These are phyloP conservation scores for Camelina neglecta DNA, from an alignment of 345 rosid species.

Conservation along the genomic window DNA sequence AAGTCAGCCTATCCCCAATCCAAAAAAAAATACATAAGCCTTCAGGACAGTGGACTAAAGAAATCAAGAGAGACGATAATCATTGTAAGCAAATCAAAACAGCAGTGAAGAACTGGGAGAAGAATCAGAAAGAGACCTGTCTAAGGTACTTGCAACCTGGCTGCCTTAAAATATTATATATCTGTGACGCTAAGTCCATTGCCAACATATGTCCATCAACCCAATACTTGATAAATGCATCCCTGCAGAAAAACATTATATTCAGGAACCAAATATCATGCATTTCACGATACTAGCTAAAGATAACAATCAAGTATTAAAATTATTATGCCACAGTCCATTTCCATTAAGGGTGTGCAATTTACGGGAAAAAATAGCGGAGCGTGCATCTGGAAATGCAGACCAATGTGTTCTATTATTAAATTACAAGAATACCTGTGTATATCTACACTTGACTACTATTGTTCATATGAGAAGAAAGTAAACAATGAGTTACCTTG, in stretches of 20 bases:
- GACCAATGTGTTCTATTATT: background rate
- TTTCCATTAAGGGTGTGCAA: background rate
- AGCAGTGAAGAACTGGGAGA: background rate
- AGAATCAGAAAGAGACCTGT: constrained; percentile 58
- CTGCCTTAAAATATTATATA: constrained; percentile 72
- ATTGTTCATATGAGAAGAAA: constrained; percentile 9
- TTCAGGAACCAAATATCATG: constrained; percentile 25
- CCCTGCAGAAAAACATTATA: constrained; percentile 51
- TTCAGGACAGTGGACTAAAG: constrained; percentile 17
- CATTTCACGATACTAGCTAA: background rate
- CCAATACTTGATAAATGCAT: constrained; percentile 77
- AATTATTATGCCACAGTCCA: constrained; percentile 1
- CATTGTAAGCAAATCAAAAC: background rate
- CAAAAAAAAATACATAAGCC: constrained; percentile 16
- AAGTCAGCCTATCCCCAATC: constrained; percentile 71
- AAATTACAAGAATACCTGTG: background rate
- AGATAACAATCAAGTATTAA: constrained; percentile 16
- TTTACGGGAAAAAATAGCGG: background rate
- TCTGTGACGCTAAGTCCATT: constrained; percentile 69
- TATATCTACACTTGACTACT: constrained; percentile 4
- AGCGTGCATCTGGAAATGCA: background rate
- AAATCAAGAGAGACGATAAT: constrained; percentile 11
- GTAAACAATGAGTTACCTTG: constrained; percentile 57
- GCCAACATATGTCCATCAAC: constrained; percentile 69
- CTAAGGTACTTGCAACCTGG: constrained; percentile 70